A percentile compares a stretch with the other conserved stretches of the same genome.
Evolutionary conservation across 495 filamentous ascomycete species (phyloP).

Genomic region (Staphylotrichum tortipilum): DNA sequence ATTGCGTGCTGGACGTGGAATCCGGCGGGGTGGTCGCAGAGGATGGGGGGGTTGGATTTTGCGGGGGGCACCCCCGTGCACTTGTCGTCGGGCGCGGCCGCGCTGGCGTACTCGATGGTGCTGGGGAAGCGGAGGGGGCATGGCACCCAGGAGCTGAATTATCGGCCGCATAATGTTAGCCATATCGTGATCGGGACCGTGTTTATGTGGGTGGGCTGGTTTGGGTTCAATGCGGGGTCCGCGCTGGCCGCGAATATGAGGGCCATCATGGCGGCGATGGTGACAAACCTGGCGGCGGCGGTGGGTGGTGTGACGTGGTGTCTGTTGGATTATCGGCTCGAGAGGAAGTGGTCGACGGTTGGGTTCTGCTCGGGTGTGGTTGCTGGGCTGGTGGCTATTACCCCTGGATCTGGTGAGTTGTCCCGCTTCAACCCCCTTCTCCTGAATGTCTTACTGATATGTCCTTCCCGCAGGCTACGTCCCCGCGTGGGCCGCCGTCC

Average conservation of each 20-base stretch:
- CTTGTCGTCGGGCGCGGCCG: conserved; percentile 82
- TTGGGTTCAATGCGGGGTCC: conserved; percentile 94
- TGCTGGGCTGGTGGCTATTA: conserved; percentile 89
- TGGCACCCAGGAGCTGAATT: conserved; percentile 80
- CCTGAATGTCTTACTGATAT: no score
- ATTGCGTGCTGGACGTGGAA: conserved; percentile 99
- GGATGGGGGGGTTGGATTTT: conserved; percentile 85
- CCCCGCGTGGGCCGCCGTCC: conserved; percentile 81
- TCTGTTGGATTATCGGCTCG: conserved; percentile 86
- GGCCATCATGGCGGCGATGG: conserved; percentile 65
- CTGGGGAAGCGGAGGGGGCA: conserved; percentile 83
- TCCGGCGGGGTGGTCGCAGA: conserved; percentile 68
- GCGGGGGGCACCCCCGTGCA: conserved; percentile 95
- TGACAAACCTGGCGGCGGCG: conserved; percentile 67
- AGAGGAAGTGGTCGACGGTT: conserved; percentile 96
- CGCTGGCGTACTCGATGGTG: conserved; percentile 84
- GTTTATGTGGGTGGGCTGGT: conserved; percentile 99
- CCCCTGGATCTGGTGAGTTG: conserved; percentile 45
- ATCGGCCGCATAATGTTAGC: conserved; percentile 95
- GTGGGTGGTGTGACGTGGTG: conserved; percentile 94
- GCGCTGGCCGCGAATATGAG: conserved; percentile 83
- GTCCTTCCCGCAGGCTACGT: conserved; percentile 83
- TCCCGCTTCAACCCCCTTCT: no score
- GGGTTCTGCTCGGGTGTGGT: conserved; percentile 96
- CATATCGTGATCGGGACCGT: conserved; percentile 95